phyloP scores from a whole-genome alignment of 352 stramenopile genomes.

The Phytophthora sp. region DNA sequence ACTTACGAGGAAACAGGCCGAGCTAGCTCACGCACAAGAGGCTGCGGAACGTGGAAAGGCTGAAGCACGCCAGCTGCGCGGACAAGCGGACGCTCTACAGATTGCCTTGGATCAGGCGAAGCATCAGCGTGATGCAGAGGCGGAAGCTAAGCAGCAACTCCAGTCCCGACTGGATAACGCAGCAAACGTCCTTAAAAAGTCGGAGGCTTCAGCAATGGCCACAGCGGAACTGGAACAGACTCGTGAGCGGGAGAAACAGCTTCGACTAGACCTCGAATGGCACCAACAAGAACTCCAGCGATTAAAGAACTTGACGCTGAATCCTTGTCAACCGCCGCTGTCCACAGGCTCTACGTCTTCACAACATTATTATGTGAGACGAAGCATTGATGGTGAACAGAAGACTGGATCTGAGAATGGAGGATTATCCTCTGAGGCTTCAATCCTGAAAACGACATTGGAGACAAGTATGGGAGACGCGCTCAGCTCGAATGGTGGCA shows the following conservation, averaged over 20 bases:
- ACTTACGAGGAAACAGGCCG: slow-evolving; percentile 31
- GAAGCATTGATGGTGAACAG: slow-evolving; percentile 28
- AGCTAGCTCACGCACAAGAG: slow-evolving; percentile 48
- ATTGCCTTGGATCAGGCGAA: slow-evolving; percentile 62
- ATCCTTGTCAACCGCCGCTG: slow-evolving; percentile 15
- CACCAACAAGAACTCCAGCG: slow-evolving; percentile 62
- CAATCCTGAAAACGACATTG: slow-evolving; percentile 66
- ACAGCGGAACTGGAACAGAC: slow-evolving; percentile 50
- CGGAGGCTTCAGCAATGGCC: slow-evolving; percentile 10
- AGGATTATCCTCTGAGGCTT: slow-evolving; percentile 49
- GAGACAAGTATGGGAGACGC: slow-evolving; percentile 45
- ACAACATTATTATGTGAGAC: slow-evolving; percentile 24
- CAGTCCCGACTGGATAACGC: slow-evolving; percentile 34
- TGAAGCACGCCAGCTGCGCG: slow-evolving; percentile 48
- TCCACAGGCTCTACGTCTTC: slow-evolving; percentile 34
- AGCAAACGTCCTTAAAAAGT: slow-evolving; percentile 17
- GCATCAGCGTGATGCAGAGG: slow-evolving; percentile 44
- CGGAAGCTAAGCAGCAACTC: slow-evolving; percentile 44
- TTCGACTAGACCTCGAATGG: slow-evolving; percentile 68
- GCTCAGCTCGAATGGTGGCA: slow-evolving; percentile 29
- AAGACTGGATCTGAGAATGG: slow-evolving; percentile 15
- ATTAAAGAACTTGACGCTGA: slow-evolving; percentile 36
- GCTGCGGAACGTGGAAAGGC: slow-evolving; percentile 29
- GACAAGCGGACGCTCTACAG: slow-evolving; percentile 48
- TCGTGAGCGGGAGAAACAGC: slow-evolving; percentile 48